These are phyloP conservation scores for Globisporangium radiosum DNA, from an alignment of 352 stramenopile species.

Conservation along the genomic window DNA sequence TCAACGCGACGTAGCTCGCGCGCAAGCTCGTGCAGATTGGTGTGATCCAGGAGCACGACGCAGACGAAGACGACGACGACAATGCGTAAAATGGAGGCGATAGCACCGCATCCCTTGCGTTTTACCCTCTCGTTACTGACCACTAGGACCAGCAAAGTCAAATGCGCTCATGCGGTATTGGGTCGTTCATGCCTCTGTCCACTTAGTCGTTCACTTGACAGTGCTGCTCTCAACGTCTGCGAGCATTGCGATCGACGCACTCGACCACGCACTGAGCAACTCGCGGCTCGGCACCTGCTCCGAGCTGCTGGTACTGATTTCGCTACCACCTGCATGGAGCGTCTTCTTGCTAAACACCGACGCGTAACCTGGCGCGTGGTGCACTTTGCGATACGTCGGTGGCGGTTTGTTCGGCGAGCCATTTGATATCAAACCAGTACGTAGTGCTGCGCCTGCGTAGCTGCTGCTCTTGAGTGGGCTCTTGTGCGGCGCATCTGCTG, in stretches of 20 bases:
- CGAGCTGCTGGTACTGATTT: not conserved
- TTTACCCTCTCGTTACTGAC: too few relatives aligned
- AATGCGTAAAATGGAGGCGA: not conserved
- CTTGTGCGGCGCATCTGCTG: not conserved
- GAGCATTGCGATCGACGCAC: slow-evolving; percentile 6
- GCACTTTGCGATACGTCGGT: not conserved
- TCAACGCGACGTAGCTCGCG: slow-evolving; percentile 30
- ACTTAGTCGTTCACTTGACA: not conserved
- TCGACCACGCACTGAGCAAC: slow-evolving; percentile 11
- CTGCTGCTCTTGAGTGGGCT: slow-evolving; percentile 7
- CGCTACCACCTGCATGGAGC: not conserved
- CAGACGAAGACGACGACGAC: slow-evolving; percentile 24
- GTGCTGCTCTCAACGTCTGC: not conserved
- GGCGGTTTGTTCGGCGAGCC: not conserved
- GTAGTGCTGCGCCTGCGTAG: too few relatives aligned
- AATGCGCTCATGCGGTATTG: not conserved
- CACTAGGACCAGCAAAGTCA: too few relatives aligned
- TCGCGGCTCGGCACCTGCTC: slow-evolving; percentile 1
- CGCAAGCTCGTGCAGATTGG: slow-evolving; percentile 54
- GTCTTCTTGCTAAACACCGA: slow-evolving; percentile 4
- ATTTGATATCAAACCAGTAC: too few relatives aligned
- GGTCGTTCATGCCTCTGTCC: not conserved
- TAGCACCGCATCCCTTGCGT: not conserved
- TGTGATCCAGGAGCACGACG: slow-evolving; percentile 38
- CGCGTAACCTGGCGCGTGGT: slow-evolving; percentile 7